Conservation (phyloP, 148 eudicot species). For the Hydrangea macrophylla region DNA sequence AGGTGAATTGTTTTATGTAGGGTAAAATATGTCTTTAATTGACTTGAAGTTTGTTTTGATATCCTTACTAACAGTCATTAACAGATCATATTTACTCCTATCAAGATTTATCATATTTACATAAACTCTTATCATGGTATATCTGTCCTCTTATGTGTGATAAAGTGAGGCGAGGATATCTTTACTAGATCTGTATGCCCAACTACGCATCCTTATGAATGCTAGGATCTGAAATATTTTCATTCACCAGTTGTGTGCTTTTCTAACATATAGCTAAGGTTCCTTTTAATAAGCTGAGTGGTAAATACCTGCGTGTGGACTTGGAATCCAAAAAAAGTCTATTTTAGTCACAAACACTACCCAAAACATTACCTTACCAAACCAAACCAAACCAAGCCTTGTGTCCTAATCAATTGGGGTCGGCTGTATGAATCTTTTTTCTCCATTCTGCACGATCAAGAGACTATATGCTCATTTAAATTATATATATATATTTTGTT, state of each 20-base stretch:
- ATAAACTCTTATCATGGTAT: not conserved
- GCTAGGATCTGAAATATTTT: not conserved
- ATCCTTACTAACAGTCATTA: not conserved
- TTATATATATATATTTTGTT: too few relatives aligned
- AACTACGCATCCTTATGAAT: not conserved
- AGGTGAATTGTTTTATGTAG: not conserved
- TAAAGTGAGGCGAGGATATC: not conserved
- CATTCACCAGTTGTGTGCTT: not conserved
- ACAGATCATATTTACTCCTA: not conserved
- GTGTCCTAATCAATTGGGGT: not conserved
- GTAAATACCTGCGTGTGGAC: not conserved
- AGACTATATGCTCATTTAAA: too few relatives aligned
- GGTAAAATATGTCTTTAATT: not conserved
- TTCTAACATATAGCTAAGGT: not conserved
- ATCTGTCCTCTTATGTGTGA: not conserved
- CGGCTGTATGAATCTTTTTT: too few relatives aligned
- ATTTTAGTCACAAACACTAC: not conserved
- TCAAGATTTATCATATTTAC: not conserved
- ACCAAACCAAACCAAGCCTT: not conserved
- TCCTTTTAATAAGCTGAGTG: not conserved
- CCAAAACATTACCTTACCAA: not conserved
- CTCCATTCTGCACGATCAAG: too few relatives aligned
- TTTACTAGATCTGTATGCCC: not conserved
- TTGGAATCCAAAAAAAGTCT: not conserved
- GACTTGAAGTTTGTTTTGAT: not conserved